Conservation (phyloP, 176 grass and related monocot genomes). For the Hordeum marinum region DNA sequence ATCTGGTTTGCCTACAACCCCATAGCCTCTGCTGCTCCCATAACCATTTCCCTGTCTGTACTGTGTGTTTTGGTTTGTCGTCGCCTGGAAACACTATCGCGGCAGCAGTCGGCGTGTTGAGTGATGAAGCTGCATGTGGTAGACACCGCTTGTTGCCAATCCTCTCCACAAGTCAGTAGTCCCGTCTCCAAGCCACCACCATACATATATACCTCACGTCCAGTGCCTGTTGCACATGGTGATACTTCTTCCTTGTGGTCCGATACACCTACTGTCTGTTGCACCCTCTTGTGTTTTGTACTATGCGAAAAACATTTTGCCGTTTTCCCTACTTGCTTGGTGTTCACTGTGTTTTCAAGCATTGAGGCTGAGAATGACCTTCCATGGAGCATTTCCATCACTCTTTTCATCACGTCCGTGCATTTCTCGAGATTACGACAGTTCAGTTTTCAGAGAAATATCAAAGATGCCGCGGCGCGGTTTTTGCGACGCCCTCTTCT, state of each 20-base stretch:
- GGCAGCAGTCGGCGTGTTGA: too few relatives aligned
- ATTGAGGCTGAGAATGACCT: background rate
- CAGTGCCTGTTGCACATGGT: background rate
- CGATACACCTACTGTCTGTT: background rate
- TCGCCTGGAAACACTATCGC: too few relatives aligned
- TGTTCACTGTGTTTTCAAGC: background rate
- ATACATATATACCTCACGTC: background rate
- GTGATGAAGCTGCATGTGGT: too few relatives aligned
- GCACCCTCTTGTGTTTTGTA: background rate
- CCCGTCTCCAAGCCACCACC: background rate
- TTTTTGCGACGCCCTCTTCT: background rate
- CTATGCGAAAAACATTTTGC: conserved; percentile 11
- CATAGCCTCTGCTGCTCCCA: background rate
- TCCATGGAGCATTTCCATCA: background rate
- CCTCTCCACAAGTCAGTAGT: too few relatives aligned
- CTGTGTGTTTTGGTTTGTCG: too few relatives aligned
- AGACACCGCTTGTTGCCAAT: too few relatives aligned
- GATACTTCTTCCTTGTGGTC: background rate
- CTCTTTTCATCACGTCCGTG: background rate
- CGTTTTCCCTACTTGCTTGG: background rate
- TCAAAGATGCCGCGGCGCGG: background rate
- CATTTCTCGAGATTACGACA: background rate
- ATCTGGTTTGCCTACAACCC: background rate
- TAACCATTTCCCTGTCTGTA: too few relatives aligned
- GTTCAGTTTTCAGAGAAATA: conserved; percentile 17